Evolutionary conservation across 371 early-diverging fungal genomes (phyloP), one percentile per base, ranked within the genome.

Genomic region (Apophysomyces elegans): DNA sequence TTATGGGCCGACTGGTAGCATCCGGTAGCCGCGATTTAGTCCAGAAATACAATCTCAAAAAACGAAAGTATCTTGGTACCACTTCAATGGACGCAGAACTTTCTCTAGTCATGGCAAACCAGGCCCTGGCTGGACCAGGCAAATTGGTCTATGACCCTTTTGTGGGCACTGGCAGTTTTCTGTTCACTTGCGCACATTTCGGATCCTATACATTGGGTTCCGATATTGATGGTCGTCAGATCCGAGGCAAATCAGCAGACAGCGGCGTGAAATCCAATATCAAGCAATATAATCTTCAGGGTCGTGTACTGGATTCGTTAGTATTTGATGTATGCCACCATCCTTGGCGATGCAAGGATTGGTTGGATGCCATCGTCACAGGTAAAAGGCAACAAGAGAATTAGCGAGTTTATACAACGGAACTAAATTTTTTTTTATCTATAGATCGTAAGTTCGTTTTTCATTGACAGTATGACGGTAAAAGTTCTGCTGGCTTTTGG

Each of bases 41-140:
- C 21, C 80, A 87, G 14, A 83, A 70, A 54, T 99, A 90, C 71
- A 92, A 95, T 71, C 82, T 98, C 56, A 99, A 98, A 81, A 96
- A 95, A 70, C 84, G 99, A 56, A 86, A 81, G 43, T 99, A 98
- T 70, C 71, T 99, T 26, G 98, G 98, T 14, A 98, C 92, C 38
- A 99, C 99, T 0, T 91, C 94, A 36, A 98, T 99, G 98, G 98
- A 99, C 70, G 96, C 98, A 5, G 97, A 97, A 72, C 77, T 99
- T 39, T 96, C 97, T 1, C 78, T 99, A 18, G 84, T 99, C 50
- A 96, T 96, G 96, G 95, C 96, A 14, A 99, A 99, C 70, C 93
- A 93, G 75, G 98, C 95, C 1, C 77, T 93, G 57, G 90, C 87
- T 37, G 76, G 74, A 1, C 84, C 91, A 8, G 96, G 96, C 6